Evolutionary conservation across 2,329 filamentous ascomycete genomes (phyloP), one percentile per base, ranked within the genome.

Genomic region (Trichophaea hybrida): DNA sequence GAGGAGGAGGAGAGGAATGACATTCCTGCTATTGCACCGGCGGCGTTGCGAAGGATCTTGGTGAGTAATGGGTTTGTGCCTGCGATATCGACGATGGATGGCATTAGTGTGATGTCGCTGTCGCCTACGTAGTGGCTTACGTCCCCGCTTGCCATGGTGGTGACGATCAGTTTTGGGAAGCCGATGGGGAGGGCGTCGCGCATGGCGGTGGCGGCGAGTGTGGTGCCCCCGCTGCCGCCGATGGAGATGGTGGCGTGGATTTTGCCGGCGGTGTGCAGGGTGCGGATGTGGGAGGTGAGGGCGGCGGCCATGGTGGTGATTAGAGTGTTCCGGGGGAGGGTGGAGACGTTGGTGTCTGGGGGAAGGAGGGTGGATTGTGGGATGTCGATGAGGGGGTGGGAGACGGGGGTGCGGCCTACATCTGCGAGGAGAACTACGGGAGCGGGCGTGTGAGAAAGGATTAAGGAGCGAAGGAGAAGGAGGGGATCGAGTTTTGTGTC

Each of bases 81-180:
- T 1, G 83, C 81, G 55, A 87, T 77, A 60, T 88, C 84, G 12
- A 86, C 83, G 1, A 87, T 81, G 13, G 78, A 82, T 66, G 85
- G 84, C 78, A 85, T 83, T 72, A 87, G 76, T 0, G 78, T 79
- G 51, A 86, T 82, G 63, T 87, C 84, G 0, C 78, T 80, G 69
- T 86, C 83, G 44, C 79, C 82, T 1, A 87, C 74, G n/a, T 84
- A 78, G 0, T 78, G 77, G 0, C 76, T 76, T 1, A 81, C 80
- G 63, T 87, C 80, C 2, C 83, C 82, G 35, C 80, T 83, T 0
- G 83, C 83, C 65, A 86, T 79, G 0, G 84, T 87, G 24, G 80
- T 84, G 1, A 86, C 80, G 56, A 87, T 82, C 49, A 87, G 65
- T 67, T 87, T 87, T 0, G 84, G 84, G 55, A 87, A 78, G 0